Evolutionary conservation across 176 grass and related monocot species (phyloP).

Genomic region (Oryza australiensis): DNA sequence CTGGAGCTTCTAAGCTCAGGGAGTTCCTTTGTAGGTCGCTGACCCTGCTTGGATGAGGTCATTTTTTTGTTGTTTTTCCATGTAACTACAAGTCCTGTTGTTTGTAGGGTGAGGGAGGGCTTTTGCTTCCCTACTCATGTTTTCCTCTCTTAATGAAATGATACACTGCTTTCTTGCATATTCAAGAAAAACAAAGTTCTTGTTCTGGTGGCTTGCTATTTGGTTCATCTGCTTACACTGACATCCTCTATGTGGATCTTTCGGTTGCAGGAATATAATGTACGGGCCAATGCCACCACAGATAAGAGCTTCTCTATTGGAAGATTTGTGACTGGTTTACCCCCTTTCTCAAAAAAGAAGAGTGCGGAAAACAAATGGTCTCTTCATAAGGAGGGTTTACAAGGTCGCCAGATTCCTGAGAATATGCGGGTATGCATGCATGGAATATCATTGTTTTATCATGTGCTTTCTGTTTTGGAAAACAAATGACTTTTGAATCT

Average conservation of each 20-base stretch:
- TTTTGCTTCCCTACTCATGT: too few relatives aligned
- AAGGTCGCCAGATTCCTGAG: conserved; percentile 77
- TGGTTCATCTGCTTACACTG: conserved; percentile 32
- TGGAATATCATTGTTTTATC: conserved; percentile 20
- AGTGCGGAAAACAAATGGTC: conserved; percentile 91
- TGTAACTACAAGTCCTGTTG: too few relatives aligned
- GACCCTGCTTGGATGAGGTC: too few relatives aligned
- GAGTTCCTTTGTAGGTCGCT: too few relatives aligned
- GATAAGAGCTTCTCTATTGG: conserved; percentile 86
- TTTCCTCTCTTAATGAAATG: too few relatives aligned
- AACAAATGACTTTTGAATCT: not conserved
- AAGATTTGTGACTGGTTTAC: conserved; percentile 87
- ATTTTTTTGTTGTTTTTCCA: too few relatives aligned
- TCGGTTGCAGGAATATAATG: conserved; percentile 86
- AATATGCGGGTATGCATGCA: conserved; percentile 56
- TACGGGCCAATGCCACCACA: conserved; percentile 62
- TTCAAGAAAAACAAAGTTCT: too few relatives aligned
- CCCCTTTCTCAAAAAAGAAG: conserved; percentile 91
- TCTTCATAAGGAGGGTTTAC: conserved; percentile 90
- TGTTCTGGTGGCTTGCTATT: conserved; percentile 7
- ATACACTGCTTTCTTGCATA: too few relatives aligned
- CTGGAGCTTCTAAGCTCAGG: too few relatives aligned
- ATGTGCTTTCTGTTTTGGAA: not conserved
- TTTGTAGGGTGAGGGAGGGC: too few relatives aligned
- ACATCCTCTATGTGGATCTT: not conserved